A percentile compares a stretch with the other conserved stretches of the same genome.
Conservation (phyloP, 2,329 filamentous ascomycete species). For the Aspergillus vadensis region DNA sequence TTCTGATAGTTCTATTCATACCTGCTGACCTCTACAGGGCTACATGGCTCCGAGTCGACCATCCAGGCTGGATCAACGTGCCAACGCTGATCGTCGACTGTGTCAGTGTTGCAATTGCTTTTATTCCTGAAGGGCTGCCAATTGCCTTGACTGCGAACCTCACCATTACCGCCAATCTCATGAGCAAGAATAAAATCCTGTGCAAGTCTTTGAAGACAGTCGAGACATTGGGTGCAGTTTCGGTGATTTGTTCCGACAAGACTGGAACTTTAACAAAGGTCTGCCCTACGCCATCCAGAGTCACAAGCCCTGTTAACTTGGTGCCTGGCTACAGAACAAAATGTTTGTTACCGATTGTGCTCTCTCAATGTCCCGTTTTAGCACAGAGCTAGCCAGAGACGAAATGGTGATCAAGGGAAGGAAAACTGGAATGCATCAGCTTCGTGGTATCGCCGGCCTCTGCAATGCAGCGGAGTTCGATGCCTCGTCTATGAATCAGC, state of each 20-base stretch:
- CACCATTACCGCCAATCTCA: conserved; percentile 74
- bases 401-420: conserved; percentile 25
- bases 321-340: conserved; percentile 54
- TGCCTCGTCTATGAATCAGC: conserved; percentile 60
- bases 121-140: conserved; percentile 73
- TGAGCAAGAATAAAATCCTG: conserved; percentile 74
- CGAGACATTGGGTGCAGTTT: conserved; percentile 72
- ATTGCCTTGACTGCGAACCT: conserved; percentile 70
- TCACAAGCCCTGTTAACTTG: neutral
- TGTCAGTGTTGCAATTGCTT: conserved; percentile 72
- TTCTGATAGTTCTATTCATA: neutral
- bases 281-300: neutral
- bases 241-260: conserved; percentile 75
- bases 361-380: conserved; percentile 37
- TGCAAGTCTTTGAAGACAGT: conserved; percentile 81
- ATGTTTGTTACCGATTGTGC: conserved; percentile 72
- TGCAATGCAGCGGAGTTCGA: conserved; percentile 79
- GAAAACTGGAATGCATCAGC: conserved; percentile 51
- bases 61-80: conserved; percentile 73
- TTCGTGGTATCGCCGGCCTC: conserved; percentile 64
- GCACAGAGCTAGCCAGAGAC: conserved; percentile 56
- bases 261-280: conserved; percentile 55
- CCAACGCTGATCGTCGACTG: conserved; percentile 71
- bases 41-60: conserved; percentile 65
- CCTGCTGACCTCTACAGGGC: conserved; percentile 51